These are phyloP conservation scores for Cyberlindnera veronae DNA, from an alignment of 805 yeast species.

Conservation along the genomic window DNA sequence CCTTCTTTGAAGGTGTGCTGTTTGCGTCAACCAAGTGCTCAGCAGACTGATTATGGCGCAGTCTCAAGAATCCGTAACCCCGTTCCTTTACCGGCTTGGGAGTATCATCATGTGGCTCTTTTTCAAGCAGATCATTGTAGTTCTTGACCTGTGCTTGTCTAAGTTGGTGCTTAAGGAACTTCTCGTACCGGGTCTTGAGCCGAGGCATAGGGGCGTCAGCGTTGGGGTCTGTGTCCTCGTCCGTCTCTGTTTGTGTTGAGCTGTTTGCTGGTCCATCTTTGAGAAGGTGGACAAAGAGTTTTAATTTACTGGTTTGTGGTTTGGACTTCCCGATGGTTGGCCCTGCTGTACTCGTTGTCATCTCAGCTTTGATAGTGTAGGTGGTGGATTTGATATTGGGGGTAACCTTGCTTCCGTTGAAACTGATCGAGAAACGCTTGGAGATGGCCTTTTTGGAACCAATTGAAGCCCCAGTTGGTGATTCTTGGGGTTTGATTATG, in stretches of 20 bases:
- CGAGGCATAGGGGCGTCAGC: slow-evolving; percentile 20
- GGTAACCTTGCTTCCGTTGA: too few relatives aligned
- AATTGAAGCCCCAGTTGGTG: background rate
- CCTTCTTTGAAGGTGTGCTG: slow-evolving; percentile 2
- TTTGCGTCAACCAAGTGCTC: background rate
- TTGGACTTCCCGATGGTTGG: background rate
- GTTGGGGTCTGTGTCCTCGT: slow-evolving; percentile 3
- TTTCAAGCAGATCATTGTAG: slow-evolving; percentile 7
- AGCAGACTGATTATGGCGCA: slow-evolving; percentile 6
- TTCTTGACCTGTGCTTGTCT: slow-evolving; percentile 19
- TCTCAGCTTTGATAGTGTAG: background rate
- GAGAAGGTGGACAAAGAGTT: slow-evolving; percentile 69
- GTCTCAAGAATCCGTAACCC: slow-evolving; percentile 1
- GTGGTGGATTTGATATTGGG: too few relatives aligned
- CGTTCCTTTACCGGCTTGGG: background rate
- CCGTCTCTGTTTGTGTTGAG: background rate
- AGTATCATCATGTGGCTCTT: slow-evolving; percentile 1
- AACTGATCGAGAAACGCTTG: slow-evolving; percentile 4
- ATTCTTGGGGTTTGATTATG: too few relatives aligned
- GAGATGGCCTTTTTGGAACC: slow-evolving; percentile 1
- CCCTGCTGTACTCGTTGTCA: background rate
- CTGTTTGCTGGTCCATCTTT: slow-evolving; percentile 21
- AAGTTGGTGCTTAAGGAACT: slow-evolving; percentile 16
- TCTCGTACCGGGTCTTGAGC: slow-evolving; percentile 18
- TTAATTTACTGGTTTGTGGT: slow-evolving; percentile 37